Percentiles rank a stretch among this genome's conserved stretches.
Conservation (phyloP, 257 asterid species). For the Solanum etuberosum region DNA sequence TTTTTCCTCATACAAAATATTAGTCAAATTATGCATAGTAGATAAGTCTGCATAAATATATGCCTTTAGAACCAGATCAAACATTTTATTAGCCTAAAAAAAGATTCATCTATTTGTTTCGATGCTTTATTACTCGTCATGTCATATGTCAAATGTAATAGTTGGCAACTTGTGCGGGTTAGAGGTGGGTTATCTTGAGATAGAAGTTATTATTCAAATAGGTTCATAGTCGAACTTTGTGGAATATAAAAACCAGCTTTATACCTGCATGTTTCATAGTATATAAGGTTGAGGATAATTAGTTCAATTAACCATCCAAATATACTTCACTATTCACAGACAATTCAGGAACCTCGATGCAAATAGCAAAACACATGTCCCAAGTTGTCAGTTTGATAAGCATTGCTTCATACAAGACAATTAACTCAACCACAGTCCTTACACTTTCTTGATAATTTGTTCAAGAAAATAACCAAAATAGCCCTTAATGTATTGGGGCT, state of each 20-base stretch:
- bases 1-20: not conserved
- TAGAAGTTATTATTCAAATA: too few species aligned
- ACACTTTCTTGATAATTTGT: not conserved
- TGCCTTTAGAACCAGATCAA: not conserved
- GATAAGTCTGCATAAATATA: not conserved
- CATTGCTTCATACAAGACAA: not conserved
- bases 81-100: too few species aligned
- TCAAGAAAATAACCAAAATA: not conserved
- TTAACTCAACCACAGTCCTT: not conserved
- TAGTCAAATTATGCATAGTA: too few species aligned
- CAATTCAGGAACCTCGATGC: not conserved
- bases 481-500: not conserved
- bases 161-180: too few species aligned
- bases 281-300: not conserved
- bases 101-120: too few species aligned
- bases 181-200: too few species aligned
- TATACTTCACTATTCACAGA: not conserved
- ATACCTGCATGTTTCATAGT: not conserved
- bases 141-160: too few species aligned
- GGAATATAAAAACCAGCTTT: not conserved
- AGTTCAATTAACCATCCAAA: not conserved
- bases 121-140: too few species aligned
- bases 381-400: too few species aligned
- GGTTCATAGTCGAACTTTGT: too few species aligned
- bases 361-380: not conserved